A percentile compares a stretch with the other conserved stretches of the same genome.
phyloP scores from a whole-genome alignment of 495 filamentous ascomycete genomes.

The Penicillium steckii region DNA sequence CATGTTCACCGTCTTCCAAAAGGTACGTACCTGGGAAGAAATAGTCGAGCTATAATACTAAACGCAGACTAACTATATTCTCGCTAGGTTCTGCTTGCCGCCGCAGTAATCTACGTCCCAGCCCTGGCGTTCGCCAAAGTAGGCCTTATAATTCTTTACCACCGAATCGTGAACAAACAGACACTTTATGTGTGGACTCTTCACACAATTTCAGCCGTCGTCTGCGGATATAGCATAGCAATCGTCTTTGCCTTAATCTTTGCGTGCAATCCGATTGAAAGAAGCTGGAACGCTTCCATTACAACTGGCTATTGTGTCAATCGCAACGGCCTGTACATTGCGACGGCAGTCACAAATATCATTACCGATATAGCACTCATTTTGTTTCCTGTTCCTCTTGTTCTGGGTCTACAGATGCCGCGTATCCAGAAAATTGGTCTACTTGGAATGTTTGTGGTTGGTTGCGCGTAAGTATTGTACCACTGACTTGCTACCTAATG shows the following conservation, averaged over 20 bases:
- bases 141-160: slow-evolving; percentile 30
- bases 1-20: slow-evolving; percentile 11
- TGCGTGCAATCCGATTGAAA: slow-evolving; percentile 36
- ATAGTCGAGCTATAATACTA: neutral
- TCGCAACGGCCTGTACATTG: slow-evolving; percentile 29
- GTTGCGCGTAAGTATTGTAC: slow-evolving; percentile 21
- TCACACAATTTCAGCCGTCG: slow-evolving; percentile 14
- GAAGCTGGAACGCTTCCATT: slow-evolving; percentile 31
- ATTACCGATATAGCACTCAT: slow-evolving; percentile 37
- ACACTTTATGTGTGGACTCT: slow-evolving; percentile 15
- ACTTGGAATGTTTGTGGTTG: slow-evolving; percentile 21
- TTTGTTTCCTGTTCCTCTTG: slow-evolving; percentile 31
- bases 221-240: slow-evolving; percentile 30
- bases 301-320: slow-evolving; percentile 31
- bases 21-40: slow-evolving; percentile 7
- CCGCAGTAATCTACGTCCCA: slow-evolving; percentile 30
- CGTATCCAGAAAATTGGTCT: slow-evolving; percentile 21
- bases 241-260: slow-evolving; percentile 35
- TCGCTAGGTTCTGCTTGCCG: slow-evolving; percentile 21
- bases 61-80: neutral
- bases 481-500: no score
- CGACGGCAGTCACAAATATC: slow-evolving; percentile 41
- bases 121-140: slow-evolving; percentile 36
- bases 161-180: slow-evolving; percentile 23
- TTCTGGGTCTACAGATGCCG: slow-evolving; percentile 21